Evolutionary conservation across 78 protist species (phyloP), one percentile per base, ranked within the genome.

Genomic region (Polysphondylium violaceum): DNA sequence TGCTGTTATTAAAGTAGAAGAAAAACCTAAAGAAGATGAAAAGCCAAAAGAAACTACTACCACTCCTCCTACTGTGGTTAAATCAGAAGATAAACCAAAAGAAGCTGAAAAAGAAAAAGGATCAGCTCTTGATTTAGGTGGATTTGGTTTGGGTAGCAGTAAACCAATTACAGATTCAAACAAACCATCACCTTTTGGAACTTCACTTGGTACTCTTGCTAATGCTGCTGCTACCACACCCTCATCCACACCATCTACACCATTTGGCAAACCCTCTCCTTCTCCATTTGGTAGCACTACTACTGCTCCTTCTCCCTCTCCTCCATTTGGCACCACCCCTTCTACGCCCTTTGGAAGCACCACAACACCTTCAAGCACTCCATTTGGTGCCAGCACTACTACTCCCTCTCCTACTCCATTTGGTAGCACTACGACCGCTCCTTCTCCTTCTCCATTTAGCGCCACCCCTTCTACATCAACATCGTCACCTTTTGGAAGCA

Each of bases 41-140:
- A 68, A 14, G 43, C 41, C 38, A 16, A 68, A 68, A 16, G 40
- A 44, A 67, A 23, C 74, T n/a, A 23, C 74, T n/a, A 40, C 74
- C 11, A 47, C 53, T 47, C 53, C 53, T 35, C 47, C 72, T 3
- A n/a, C 74, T 21, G 51, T 40, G 35, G 33, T 38, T n/a, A 53
- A 47, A 8, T 14, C 8, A 47, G 11, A 47, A 47, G 53, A 47
- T 47, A 11, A 47, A 47, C 8, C 53, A 14, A 47, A 47, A 47
- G 53, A 47, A 47, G 8, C 11, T 47, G 11, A 47, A 47, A 14
- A 8, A 47, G 53, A 47, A 47, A 8, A 47, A 47, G 23, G 23
- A 47, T 47, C 53, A n/a, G n/a, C n/a, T n/a, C n/a, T n/a, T n/a
- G n/a, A n/a, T n/a, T n/a, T n/a, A n/a, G n/a, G n/a, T n/a, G n/a